These are phyloP conservation scores for Cephaloascus fragrans DNA, from an alignment of 805 yeast species.

Conservation along the genomic window DNA sequence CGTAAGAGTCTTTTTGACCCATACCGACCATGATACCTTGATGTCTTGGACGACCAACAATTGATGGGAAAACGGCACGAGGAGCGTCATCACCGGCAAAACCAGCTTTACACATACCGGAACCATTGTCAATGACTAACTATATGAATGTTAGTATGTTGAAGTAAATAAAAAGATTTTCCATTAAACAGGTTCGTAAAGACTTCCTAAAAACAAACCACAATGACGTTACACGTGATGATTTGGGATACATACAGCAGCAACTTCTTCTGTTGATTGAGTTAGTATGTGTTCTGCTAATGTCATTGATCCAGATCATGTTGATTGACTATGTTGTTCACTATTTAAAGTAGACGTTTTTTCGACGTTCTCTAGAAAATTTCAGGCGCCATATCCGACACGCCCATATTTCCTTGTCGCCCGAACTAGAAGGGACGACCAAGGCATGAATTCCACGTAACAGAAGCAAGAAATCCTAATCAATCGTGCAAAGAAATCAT, in stretches of 20 bases:
- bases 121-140: constrained; percentile 96
- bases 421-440: too few relatives aligned
- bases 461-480: too few relatives aligned
- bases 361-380: constrained; percentile 1
- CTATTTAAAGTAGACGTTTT: background rate
- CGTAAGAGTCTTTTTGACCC: constrained; percentile 99
- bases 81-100: constrained; percentile 99
- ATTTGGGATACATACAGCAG: constrained; percentile 26
- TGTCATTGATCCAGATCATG: background rate
- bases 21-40: constrained; percentile 99
- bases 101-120: constrained; percentile 99
- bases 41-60: constrained; percentile 99
- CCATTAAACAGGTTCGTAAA: too few relatives aligned
- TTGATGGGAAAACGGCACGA: constrained; percentile 99
- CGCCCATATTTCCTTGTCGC: background rate
- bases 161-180: constrained; percentile 8
- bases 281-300: constrained; percentile 16
- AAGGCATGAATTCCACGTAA: too few relatives aligned
- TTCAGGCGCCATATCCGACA: constrained; percentile 1
- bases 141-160: constrained; percentile 1
- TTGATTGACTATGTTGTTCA: background rate
- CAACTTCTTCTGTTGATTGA: constrained; percentile 31
- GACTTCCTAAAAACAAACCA: too few relatives aligned
- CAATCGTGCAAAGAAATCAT: too few relatives aligned
- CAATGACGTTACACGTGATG: background rate